phyloP scores from a whole-genome alignment of 768 basidiomycete species.

The Asterophora parasitica region DNA sequence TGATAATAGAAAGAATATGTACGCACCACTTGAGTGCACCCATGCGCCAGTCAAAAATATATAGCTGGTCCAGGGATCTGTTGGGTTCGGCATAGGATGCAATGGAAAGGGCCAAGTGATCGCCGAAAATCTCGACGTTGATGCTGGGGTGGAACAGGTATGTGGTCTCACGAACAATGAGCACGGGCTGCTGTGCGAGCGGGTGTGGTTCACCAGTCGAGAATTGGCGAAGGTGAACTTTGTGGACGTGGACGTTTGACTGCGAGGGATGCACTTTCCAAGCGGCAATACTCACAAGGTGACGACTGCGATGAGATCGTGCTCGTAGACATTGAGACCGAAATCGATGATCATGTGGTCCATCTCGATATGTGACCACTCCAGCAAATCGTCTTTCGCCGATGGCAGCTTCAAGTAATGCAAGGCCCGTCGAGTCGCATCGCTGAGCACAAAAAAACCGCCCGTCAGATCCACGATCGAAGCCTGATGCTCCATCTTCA shows the following conservation, averaged over 20 bases:
- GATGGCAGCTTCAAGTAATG: constrained; percentile 32
- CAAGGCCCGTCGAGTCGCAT: constrained; percentile 21
- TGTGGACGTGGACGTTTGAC: too few species aligned
- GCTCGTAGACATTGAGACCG: constrained; percentile 37
- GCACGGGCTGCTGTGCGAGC: constrained; percentile 22
- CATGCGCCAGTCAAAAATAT: constrained; percentile 41
- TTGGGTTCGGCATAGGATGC: constrained; percentile 17
- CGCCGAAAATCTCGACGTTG: constrained; percentile 43
- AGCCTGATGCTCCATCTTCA: constrained; percentile 10
- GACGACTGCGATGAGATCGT: constrained; percentile 39
- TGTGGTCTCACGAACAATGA: constrained; percentile 24
- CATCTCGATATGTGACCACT: constrained; percentile 27
- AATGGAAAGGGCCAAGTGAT: constrained; percentile 36
- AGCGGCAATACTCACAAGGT: too few species aligned
- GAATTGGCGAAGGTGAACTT: constrained; percentile 16
- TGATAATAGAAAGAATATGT: too few species aligned
- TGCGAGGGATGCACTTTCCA: background rate
- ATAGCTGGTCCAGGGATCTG: constrained; percentile 26
- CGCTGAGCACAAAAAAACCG: constrained; percentile 36
- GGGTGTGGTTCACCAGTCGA: constrained; percentile 36
- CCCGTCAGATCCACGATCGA: constrained; percentile 29
- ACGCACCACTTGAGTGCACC: constrained; percentile 31
- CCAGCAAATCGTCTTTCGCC: constrained; percentile 16
- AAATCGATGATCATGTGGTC: constrained; percentile 34
- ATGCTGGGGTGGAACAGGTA: constrained; percentile 25